Evolutionary conservation across 192 early-diverging fungal genomes (phyloP).

Genomic region (Gonapodya sp.): DNA sequence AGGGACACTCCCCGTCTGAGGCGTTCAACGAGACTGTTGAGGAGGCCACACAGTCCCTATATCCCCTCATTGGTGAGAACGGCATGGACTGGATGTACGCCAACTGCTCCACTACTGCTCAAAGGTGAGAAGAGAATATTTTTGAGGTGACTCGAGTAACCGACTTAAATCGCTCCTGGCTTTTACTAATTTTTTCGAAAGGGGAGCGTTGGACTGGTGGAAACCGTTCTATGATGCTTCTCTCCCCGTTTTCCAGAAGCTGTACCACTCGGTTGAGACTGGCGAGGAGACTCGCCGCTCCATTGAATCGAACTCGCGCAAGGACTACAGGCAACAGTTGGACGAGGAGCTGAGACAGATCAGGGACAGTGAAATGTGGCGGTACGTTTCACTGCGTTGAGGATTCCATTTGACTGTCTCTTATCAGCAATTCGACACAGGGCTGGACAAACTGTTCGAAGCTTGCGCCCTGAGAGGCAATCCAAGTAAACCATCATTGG

Average conservation of each 20-base stretch:
- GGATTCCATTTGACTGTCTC: not conserved
- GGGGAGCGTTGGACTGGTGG: constrained; percentile 96
- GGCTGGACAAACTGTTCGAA: not conserved
- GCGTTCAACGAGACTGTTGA: constrained; percentile 99
- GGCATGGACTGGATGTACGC: constrained; percentile 99
- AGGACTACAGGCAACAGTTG: constrained; percentile 87
- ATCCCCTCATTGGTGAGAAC: constrained; percentile 88
- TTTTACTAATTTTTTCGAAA: constrained; percentile 14
- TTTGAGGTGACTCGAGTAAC: not conserved
- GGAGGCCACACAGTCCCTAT: constrained; percentile 96
- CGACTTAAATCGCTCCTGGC: too few relatives aligned
- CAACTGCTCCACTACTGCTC: constrained; percentile 93
- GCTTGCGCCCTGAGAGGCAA: constrained; percentile 8
- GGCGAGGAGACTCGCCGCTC: constrained; percentile 79
- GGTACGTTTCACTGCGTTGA: constrained; percentile 12
- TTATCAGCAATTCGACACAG: not conserved
- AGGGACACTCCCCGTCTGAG: constrained; percentile 93
- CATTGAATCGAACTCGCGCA: constrained; percentile 75
- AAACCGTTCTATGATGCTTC: constrained; percentile 83
- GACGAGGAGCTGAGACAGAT: constrained; percentile 87
- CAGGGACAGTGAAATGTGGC: constrained; percentile 86
- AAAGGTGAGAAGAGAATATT: constrained; percentile 18
- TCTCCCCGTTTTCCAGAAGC: constrained; percentile 85
- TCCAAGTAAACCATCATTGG: not conserved
- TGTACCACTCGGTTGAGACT: constrained; percentile 80